Conservation (phyloP, 2,329 filamentous ascomycete genomes). For the Aspergillus eucalypticola region DNA sequence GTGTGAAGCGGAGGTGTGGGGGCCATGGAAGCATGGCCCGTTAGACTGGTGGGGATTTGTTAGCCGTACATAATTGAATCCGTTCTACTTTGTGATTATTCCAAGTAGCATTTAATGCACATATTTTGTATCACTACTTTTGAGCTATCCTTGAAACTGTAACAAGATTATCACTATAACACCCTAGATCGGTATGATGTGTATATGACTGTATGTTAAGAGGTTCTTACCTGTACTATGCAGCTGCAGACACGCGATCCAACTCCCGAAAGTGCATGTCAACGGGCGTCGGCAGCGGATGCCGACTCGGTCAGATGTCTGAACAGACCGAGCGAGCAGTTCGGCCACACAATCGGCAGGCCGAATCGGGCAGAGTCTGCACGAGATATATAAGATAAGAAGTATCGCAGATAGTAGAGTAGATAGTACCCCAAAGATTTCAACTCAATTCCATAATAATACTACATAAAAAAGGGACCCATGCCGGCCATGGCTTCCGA, state of each 20-base stretch:
- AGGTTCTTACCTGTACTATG: background rate
- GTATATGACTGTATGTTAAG: no score
- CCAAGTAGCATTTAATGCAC: background rate
- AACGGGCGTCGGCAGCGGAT: background rate
- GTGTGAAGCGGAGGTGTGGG: background rate
- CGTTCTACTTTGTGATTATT: constrained; percentile 5
- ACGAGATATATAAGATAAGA: constrained; percentile 17
- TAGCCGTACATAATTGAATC: constrained; percentile 10
- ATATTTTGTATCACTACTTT: background rate
- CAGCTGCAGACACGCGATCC: background rate
- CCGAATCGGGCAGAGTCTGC: constrained; percentile 17
- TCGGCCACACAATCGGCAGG: constrained; percentile 19
- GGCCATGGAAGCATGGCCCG: background rate
- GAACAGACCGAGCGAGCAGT: background rate
- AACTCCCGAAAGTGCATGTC: background rate
- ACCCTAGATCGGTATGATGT: no score
- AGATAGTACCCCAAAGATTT: background rate
- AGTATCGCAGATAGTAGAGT: constrained; percentile 15
- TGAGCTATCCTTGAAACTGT: no score
- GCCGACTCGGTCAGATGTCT: background rate
- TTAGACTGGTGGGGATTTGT: background rate
- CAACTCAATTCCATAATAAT: background rate
- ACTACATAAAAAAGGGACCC: background rate
- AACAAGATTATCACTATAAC: no score
- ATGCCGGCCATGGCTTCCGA: constrained; percentile 19